Conservation (phyloP, 169 alveolate genomes). For the Miamiensis avidus region DNA sequence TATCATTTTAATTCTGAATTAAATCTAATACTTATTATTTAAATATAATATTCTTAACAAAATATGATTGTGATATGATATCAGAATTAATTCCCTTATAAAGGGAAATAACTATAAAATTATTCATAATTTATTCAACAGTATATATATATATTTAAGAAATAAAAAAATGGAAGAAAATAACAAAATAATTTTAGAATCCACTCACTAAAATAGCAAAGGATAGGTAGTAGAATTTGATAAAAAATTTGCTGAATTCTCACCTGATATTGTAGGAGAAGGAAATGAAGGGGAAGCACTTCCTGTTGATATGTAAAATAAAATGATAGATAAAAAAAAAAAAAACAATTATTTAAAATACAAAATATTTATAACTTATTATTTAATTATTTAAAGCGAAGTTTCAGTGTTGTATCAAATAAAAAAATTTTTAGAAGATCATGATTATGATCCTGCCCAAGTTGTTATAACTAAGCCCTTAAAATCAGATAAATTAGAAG, state of each 20-base stretch:
- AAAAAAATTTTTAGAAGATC: conserved; percentile 18
- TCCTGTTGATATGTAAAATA: background rate
- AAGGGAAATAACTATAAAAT: too few relatives aligned
- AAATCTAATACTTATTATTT: too few relatives aligned
- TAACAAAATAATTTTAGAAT: too few relatives aligned
- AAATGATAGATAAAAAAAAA: too few relatives aligned
- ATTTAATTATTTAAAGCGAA: background rate
- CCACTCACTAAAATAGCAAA: background rate
- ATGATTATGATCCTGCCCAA: conserved; percentile 6
- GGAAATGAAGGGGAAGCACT: background rate
- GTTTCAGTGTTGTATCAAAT: background rate
- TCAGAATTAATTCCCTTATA: too few relatives aligned
- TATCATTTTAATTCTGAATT: too few relatives aligned
- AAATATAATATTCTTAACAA: too few relatives aligned
- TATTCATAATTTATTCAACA: too few relatives aligned
- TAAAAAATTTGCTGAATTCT: background rate
- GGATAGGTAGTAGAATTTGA: background rate
- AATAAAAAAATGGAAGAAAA: background rate
- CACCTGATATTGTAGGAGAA: background rate
- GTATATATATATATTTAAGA: too few relatives aligned
- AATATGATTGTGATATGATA: too few relatives aligned
- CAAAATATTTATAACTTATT: too few relatives aligned
- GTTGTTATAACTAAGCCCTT: background rate
- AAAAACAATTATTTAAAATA: too few relatives aligned
- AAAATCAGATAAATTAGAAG: conserved; percentile 24